Evolutionary conservation across 139 green algal genomes (phyloP), one percentile per base, ranked within the genome.

Genomic region (Chlorella sp.): DNA sequence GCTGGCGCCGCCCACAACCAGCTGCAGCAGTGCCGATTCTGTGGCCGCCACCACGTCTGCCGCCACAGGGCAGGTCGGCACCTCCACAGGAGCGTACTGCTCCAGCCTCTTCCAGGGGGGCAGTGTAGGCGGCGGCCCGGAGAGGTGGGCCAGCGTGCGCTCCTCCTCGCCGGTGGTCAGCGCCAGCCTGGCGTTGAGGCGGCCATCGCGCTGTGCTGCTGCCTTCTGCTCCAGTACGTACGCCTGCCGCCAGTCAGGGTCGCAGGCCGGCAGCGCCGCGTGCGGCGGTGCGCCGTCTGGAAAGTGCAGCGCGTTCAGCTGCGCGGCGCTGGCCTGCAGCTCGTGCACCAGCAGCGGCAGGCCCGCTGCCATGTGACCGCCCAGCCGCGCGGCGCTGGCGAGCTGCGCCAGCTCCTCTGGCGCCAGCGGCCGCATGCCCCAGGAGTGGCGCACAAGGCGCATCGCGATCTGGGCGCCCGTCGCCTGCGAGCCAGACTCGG

Each of bases 391-490:
- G 4, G 36, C 15, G 27, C 35, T 43, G 9, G 21, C 17, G 43
- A 92, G 77, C 35, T 82, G 76, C 35, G 61, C 7, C 51, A 65
- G 36, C 74, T 87, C 83, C 27, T 56, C 36, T 7, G 11, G 6
- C 25, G 25, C 36, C 51, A 92, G 73, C 15, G 87, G 85, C 23
- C 41, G 45, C 71, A 82, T 83, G 48, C 42, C 40, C 83, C 83
- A 90, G 63, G 67, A 82, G 76, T 87, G 61, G 23, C 80, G 58
- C 67, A 90, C 15, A 21, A 92, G 77, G 58, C 76, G 45, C 81
- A 88, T 60, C 2, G 85, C 87, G 8, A 38, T 67, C 69, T 89
- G 79, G 6, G 58, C 83, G 4, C 87, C 87, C 3, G 85, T 89
- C 64, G 62, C 36, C 3, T 59, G 21, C 66, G 71, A 86, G 71